Evolutionary conservation across 768 basidiomycete species (phyloP).

Genomic region (Leccinum incarnatum): DNA sequence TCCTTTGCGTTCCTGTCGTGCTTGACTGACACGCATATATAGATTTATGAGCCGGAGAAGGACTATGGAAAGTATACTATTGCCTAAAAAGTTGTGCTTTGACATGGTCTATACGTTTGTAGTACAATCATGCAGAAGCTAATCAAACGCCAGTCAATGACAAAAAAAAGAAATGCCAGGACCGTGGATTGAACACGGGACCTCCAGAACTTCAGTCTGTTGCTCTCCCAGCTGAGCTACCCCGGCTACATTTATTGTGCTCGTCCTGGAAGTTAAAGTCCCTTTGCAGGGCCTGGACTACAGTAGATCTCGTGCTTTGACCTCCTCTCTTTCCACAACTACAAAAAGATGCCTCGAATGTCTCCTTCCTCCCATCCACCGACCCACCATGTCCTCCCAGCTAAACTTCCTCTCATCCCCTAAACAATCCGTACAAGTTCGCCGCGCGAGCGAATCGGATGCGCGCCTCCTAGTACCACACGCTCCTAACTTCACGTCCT

Average conservation of each 20-base stretch:
- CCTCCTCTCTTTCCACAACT: neutral
- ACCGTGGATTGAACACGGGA: slow-evolving; percentile 58
- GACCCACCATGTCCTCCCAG: neutral
- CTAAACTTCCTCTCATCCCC: neutral
- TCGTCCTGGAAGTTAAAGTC: neutral
- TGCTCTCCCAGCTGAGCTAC: slow-evolving; percentile 77
- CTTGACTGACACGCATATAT: neutral
- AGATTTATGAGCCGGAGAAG: slow-evolving; percentile 95
- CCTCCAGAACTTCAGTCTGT: slow-evolving; percentile 68
- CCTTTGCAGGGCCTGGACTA: neutral
- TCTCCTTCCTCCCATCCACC: neutral
- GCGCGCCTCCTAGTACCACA: neutral
- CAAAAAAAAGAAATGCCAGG: slow-evolving; percentile 38
- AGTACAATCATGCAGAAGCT: too few relatives aligned
- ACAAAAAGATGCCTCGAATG: slow-evolving; percentile 7
- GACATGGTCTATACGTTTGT: neutral
- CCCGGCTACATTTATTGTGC: slow-evolving; percentile 37
- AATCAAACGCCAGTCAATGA: neutral
- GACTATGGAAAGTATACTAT: slow-evolving; percentile 92
- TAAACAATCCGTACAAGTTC: neutral
- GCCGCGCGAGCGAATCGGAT: neutral
- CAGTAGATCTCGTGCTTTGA: slow-evolving; percentile 4
- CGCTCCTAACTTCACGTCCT: neutral
- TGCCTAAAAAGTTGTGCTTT: slow-evolving; percentile 29
- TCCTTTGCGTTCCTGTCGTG: neutral